phyloP scores from a whole-genome alignment of 805 yeast species.

The Myxozyma monticola region DNA sequence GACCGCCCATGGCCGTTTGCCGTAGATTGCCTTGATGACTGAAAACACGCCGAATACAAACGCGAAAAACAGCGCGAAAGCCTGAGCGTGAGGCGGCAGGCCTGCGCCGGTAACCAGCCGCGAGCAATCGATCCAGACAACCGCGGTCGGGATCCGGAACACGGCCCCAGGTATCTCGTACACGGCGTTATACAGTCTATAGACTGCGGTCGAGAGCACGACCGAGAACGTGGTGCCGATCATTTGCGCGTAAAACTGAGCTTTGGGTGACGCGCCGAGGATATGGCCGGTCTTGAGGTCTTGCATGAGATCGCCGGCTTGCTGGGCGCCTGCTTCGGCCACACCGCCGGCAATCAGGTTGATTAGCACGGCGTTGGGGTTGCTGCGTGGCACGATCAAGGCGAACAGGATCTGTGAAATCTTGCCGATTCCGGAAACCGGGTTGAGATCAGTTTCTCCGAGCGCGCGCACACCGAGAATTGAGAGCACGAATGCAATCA shows the following conservation, averaged over 20 bases:
- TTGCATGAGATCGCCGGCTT: conserved; percentile 97
- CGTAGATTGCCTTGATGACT: conserved; percentile 45
- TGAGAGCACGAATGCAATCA: conserved; percentile 75
- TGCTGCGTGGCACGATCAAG: conserved; percentile 65
- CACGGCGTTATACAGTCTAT: conserved; percentile 73
- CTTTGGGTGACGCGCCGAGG: conserved; percentile 86
- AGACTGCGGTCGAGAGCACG: conserved; percentile 75
- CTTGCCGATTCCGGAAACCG: conserved; percentile 96
- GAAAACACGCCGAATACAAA: conserved; percentile 60
- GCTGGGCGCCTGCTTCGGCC: conserved; percentile 99
- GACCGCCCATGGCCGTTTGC: conserved; percentile 34
- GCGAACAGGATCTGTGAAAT: conserved; percentile 89
- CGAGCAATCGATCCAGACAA: conserved; percentile 96
- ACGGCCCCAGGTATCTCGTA: conserved; percentile 81
- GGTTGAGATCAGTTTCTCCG: conserved; percentile 96
- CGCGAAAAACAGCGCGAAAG: conserved; percentile 70
- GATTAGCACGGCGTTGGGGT: conserved; percentile 78
- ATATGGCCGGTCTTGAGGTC: conserved; percentile 93
- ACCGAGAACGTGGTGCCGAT: conserved; percentile 87
- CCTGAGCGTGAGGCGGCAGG: conserved; percentile 73
- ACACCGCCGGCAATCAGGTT: conserved; percentile 94
- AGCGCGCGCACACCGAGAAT: conserved; percentile 88
- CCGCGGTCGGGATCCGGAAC: conserved; percentile 90
- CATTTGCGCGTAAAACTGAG: conserved; percentile 87
- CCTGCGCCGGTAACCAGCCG: conserved; percentile 89